Evolutionary conservation across 148 eudicot genomes (phyloP), one percentile per base, ranked within the genome.

Genomic region (Talinum fruticosum): DNA sequence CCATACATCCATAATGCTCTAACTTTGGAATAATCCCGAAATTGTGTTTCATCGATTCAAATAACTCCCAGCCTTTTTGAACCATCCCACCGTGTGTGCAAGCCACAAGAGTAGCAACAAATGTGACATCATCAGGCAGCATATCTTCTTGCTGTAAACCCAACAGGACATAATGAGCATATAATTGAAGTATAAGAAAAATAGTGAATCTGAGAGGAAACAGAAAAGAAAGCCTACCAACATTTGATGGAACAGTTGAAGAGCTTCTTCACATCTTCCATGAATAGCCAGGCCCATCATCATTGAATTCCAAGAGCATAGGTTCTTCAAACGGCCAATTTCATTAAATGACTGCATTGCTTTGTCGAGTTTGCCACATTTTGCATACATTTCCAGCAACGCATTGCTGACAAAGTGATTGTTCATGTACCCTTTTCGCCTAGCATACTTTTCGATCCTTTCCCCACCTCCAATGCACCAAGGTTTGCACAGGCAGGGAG

Each of bases 301-400:
- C 93, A 90, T 90, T 13, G 92, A 83, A 81, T 88, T 92, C 97
- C 97, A 92, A 68, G 93, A 81, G 69, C 89, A 87, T 28, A 88
- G 76, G 54, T 88, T 82, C 84, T 79, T 87, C 74, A 76, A 84
- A 64, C 71, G 26, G n/a, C 91, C 87, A 76, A 92, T 81, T 78
- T 87, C 85, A 75, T 87, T 83, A 71, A 92, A 92, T 3, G 87
- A 77, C 71, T 76, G 74, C 79, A 82, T 54, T 3, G 97, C 90
- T 38, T 34, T 69, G 78, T 84, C 87, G 13, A 92, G 87, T 61
- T 81, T 85, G 65, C 97, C 97, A 76, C 97, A 91, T 76, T 81
- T 87, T 0, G 87, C 86, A 70, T 89, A 88, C 93, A 89, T 84
- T 66, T 88, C 91, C 84, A 91, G 21, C 75, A 91, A 73, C 21